Evolutionary conservation across 2,329 filamentous ascomycete genomes (phyloP).

Genomic region (Clonostachys chloroleuca): DNA sequence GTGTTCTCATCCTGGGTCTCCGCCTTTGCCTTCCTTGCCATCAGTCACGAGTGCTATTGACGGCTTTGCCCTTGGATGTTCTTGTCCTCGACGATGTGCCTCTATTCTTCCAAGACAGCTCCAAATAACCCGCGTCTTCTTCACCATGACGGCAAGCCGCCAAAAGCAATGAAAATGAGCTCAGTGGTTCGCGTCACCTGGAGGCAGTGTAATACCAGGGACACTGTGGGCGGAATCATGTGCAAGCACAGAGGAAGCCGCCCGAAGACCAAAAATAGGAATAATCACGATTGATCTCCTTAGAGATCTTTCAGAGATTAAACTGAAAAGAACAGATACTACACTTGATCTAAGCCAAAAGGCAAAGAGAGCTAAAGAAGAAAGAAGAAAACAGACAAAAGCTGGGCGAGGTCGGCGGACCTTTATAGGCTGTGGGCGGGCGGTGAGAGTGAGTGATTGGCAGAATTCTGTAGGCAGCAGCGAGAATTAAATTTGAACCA

Average conservation of each 20-base stretch:
- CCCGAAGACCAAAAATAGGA: constrained; percentile 51
- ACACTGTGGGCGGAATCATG: constrained; percentile 30
- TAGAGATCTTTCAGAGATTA: constrained; percentile 86
- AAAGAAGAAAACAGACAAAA: constrained; percentile 17
- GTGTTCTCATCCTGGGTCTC: too few species aligned
- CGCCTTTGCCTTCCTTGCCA: too few species aligned
- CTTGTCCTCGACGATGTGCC: too few species aligned
- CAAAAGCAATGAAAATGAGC: constrained; percentile 30
- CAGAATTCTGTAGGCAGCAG: too few species aligned
- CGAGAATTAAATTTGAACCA: too few species aligned
- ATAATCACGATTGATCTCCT: constrained; percentile 72
- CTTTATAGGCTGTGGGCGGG: too few species aligned
- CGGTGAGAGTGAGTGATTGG: too few species aligned
- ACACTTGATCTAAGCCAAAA: constrained; percentile 86
- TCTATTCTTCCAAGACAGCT: too few species aligned
- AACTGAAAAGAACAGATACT: constrained; percentile 97
- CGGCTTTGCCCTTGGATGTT: too few species aligned
- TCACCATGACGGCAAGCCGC: constrained; percentile 28
- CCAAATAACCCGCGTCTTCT: constrained; percentile 16
- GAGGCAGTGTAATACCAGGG: constrained; percentile 39
- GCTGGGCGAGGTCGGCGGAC: constrained; percentile 4
- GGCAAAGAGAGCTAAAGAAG: constrained; percentile 37
- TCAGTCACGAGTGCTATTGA: too few species aligned
- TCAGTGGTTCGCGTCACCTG: constrained; percentile 32
- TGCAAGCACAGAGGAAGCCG: constrained; percentile 32